phyloP scores from a whole-genome alignment of 441 rosid species.

The Adansonia gregorii region DNA sequence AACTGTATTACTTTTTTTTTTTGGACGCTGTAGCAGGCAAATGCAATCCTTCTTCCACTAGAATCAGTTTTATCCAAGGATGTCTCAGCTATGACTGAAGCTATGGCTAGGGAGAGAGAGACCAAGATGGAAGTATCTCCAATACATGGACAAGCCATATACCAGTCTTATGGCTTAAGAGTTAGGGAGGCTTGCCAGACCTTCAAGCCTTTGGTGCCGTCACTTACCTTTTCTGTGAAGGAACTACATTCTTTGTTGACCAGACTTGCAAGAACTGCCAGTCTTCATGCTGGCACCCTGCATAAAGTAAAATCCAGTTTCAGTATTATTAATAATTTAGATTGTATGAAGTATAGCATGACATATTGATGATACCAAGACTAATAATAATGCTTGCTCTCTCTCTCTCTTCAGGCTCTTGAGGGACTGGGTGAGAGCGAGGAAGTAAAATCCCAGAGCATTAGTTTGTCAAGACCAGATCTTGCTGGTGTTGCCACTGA shows the following conservation, averaged over 20 bases:
- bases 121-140: slow-evolving; percentile 80
- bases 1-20: slow-evolving; percentile 31
- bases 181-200: slow-evolving; percentile 78
- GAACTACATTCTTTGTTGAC: slow-evolving; percentile 67
- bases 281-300: slow-evolving; percentile 90
- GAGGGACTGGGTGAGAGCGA: slow-evolving; percentile 81
- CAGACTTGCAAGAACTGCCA: slow-evolving; percentile 87
- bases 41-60: slow-evolving; percentile 79
- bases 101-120: slow-evolving; percentile 76
- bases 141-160: slow-evolving; percentile 92
- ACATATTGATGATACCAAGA: slow-evolving; percentile 23
- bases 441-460: slow-evolving; percentile 64
- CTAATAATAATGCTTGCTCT: slow-evolving; percentile 22
- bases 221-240: slow-evolving; percentile 62
- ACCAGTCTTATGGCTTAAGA: slow-evolving; percentile 79
- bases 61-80: slow-evolving; percentile 83
- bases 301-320: slow-evolving; percentile 58
- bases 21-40: slow-evolving; percentile 58
- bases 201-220: slow-evolving; percentile 66
- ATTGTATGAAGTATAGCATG: slow-evolving; percentile 10
- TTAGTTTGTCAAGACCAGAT: slow-evolving; percentile 55
- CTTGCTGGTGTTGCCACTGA: slow-evolving; percentile 47
- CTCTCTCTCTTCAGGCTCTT: slow-evolving; percentile 54
- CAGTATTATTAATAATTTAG: slow-evolving; percentile 26
- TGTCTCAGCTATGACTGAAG: slow-evolving; percentile 88